phyloP scores from a whole-genome alignment of 345 rosid species.

The Gossypium herbaceum region DNA sequence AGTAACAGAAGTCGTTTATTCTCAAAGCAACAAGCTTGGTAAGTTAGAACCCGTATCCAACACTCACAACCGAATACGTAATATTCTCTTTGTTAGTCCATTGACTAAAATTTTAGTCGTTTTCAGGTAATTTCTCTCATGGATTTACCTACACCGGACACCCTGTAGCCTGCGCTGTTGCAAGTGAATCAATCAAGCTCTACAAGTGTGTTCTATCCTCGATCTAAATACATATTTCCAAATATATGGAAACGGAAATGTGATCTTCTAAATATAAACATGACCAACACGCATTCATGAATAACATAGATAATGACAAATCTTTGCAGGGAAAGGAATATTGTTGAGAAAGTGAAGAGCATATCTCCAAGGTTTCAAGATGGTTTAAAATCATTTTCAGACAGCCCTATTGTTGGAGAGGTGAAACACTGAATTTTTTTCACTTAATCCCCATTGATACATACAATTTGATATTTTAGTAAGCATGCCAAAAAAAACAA shows the following conservation, averaged over 20 bases:
- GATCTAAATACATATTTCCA: background rate
- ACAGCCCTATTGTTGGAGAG: slow-evolving; percentile 93
- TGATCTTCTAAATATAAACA: background rate
- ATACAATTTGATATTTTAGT: background rate
- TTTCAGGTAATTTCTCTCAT: slow-evolving; percentile 74
- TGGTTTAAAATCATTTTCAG: slow-evolving; percentile 72
- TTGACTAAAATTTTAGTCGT: slow-evolving; percentile 8
- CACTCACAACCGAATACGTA: background rate
- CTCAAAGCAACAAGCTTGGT: slow-evolving; percentile 97
- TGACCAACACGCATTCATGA: background rate
- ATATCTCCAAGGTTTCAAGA: slow-evolving; percentile 80
- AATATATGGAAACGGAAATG: background rate
- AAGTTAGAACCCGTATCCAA: background rate
- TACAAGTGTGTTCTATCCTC: slow-evolving; percentile 42
- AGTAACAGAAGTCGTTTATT: slow-evolving; percentile 76
- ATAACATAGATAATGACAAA: too few relatives aligned
- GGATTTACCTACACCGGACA: slow-evolving; percentile 98
- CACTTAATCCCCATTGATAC: background rate
- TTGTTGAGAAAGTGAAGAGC: slow-evolving; percentile 46
- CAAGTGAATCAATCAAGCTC: slow-evolving; percentile 62
- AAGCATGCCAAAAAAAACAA: background rate
- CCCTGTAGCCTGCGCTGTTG: slow-evolving; percentile 92
- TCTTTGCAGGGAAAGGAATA: slow-evolving; percentile 70
- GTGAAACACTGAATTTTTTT: slow-evolving; percentile 25
- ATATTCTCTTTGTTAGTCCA: background rate